Percentiles rank a stretch among this genome's conserved stretches.
Evolutionary conservation across 2,329 filamentous ascomycete species (phyloP).

Genomic region (Curvularia sp.): DNA sequence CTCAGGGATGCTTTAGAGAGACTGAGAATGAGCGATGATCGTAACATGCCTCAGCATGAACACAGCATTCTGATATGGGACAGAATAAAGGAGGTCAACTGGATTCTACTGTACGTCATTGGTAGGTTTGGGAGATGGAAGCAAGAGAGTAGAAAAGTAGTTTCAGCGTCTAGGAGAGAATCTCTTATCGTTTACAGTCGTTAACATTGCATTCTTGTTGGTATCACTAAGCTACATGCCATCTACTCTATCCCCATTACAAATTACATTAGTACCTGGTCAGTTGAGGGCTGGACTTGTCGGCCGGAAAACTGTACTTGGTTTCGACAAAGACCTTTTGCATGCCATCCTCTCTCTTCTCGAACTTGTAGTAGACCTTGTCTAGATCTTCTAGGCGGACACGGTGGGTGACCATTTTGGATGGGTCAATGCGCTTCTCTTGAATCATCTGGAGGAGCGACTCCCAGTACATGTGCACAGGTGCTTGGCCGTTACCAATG

Average conservation of each 20-base stretch:
- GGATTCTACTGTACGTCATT: not conserved
- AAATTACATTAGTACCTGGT: conserved; percentile 51
- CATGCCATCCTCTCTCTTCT: conserved; percentile 75
- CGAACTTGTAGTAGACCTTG: conserved; percentile 66
- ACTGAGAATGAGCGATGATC: not conserved
- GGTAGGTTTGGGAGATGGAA: not conserved
- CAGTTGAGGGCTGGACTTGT: conserved; percentile 59
- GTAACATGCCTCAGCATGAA: not conserved
- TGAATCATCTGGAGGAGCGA: conserved; percentile 74
- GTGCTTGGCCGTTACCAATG: conserved; percentile 72
- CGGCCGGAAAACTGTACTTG: conserved; percentile 62
- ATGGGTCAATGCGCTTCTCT: conserved; percentile 72
- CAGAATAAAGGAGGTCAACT: not conserved
- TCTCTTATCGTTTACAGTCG: not conserved
- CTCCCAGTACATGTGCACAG: conserved; percentile 85
- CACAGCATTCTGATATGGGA: not conserved
- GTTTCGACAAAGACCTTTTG: conserved; percentile 80
- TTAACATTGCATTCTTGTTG: conserved; percentile 8
- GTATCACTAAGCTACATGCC: conserved; percentile 7
- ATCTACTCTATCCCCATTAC: conserved; percentile 2
- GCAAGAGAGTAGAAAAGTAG: no score
- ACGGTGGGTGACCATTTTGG: conserved; percentile 83
- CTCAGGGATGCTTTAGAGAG: not conserved
- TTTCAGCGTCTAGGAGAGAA: no score
- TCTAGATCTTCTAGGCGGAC: conserved; percentile 61